These are phyloP conservation scores for Aquilaria yunnanensis DNA, from an alignment of 345 rosid genomes.

Conservation along the genomic window DNA sequence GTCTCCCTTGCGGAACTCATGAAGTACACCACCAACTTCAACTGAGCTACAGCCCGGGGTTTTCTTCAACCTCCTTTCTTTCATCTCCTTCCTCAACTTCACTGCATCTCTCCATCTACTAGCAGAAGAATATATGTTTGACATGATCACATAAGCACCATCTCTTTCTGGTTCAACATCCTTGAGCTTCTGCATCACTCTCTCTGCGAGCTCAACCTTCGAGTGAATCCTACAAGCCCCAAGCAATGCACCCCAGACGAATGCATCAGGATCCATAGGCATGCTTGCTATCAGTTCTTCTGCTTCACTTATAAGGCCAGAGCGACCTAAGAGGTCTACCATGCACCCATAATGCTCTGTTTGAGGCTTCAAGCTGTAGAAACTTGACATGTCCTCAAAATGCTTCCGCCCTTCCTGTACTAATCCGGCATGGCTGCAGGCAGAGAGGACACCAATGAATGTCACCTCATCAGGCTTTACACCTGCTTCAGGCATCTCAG, in stretches of 20 bases:
- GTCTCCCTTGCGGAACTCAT: conserved; percentile 48
- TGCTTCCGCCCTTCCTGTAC: conserved; percentile 34
- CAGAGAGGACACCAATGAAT: conserved; percentile 44
- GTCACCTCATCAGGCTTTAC: conserved; percentile 43
- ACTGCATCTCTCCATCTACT: conserved; percentile 46
- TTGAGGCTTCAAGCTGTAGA: conserved; percentile 42
- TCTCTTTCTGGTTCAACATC: conserved; percentile 33
- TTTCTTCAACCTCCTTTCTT: conserved; percentile 37
- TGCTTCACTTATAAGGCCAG: conserved; percentile 37
- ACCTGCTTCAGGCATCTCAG: conserved; percentile 33
- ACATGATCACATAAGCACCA: conserved; percentile 43
- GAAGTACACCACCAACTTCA: conserved; percentile 39
- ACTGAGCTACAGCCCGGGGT: conserved; percentile 53
- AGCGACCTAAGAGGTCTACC: conserved; percentile 58
- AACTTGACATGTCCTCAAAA: conserved; percentile 40
- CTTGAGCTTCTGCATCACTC: conserved; percentile 26
- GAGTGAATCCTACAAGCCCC: conserved; percentile 42
- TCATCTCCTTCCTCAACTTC: conserved; percentile 40
- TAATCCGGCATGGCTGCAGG: conserved; percentile 50
- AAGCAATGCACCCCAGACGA: conserved; percentile 50
- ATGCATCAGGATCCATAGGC: conserved; percentile 43
- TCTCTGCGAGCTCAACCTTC: conserved; percentile 45
- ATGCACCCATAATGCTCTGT: conserved; percentile 49
- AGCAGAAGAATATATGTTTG: conserved; percentile 46
- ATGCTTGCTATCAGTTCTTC: conserved; percentile 33